Base-by-base conservation (phyloP, 306 rosid species). In the Vigna trinervia region DNA sequence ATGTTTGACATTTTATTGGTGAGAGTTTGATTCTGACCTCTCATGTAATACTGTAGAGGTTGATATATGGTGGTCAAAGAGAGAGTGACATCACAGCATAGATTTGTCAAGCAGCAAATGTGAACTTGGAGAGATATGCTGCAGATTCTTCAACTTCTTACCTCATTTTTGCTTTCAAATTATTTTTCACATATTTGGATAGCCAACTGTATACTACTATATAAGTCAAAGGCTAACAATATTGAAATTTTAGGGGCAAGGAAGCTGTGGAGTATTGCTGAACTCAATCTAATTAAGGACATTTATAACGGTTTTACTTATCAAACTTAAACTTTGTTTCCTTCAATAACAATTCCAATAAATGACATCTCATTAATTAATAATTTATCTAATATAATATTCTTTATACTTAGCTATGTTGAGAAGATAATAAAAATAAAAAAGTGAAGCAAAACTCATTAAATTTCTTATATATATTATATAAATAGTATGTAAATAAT, bases 1-100 rank as follows among this genome's bases (percentile, higher is more conserved):
- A 73, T 71, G 79, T 83, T 84, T 87, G 87, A 87, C 87, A 79
- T 78, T 84, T 85, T 51, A 51, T 20, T 81, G 74, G 77, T 71
- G 76, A 71, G 38, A 64, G 84, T 91, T 79, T 81, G 88, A 85
- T 79, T 86, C 68, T 82, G 93, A 89, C 88, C 77, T 66, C 39
- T 71, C 28, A 57, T 52, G 51, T 28, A 46, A 63, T 12, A 45
- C 17, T 74, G 64, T 87, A 86, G 36, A 84, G 90, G 88, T 59
- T 58, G 78, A 71, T 17, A 69, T 65, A 64, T 38, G 76, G 9
- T 54, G 51, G 79, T 39, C 58, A 74, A 80, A 77, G 58, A 54
- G 75, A 38, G 71, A n/a, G 75, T 87, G 91, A 90, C 86, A 85
- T 88, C 88, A 85, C 30, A 15, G 9, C n/a, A 20, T 7, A 3